Percentiles rank a stretch among this genome's conserved stretches.
These are phyloP conservation scores for Madurella mycetomatis DNA, from an alignment of 2,329 filamentous ascomycete genomes.

Conservation along the genomic window DNA sequence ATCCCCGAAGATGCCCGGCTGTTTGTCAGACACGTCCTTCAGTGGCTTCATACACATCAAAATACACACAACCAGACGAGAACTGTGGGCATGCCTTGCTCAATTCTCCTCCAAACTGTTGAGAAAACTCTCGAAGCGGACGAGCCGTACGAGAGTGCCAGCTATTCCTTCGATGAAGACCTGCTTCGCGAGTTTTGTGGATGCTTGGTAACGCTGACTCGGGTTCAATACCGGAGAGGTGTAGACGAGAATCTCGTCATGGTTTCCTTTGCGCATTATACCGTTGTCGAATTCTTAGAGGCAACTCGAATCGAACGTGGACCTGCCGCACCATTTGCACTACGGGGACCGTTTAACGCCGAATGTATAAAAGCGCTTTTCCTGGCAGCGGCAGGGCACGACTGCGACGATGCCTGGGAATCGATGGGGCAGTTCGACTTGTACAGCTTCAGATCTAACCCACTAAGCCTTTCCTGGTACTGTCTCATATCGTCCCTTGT, in stretches of 20 bases:
- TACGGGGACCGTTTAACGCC: background rate
- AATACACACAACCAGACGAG: background rate
- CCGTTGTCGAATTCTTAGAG: conserved; percentile 5
- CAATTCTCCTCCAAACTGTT: background rate
- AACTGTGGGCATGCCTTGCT: background rate
- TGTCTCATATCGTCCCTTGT: too few relatives aligned
- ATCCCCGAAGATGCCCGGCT: conserved; percentile 9
- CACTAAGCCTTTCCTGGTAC: too few relatives aligned
- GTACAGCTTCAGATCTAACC: too few relatives aligned
- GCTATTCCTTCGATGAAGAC: conserved; percentile 2
- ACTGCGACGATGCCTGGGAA: too few relatives aligned
- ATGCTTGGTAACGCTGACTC: background rate
- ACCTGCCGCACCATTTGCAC: background rate
- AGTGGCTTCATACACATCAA: conserved; percentile 1
- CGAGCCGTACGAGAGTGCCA: background rate
- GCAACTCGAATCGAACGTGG: conserved; percentile 1
- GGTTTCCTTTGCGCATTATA: conserved; percentile 6
- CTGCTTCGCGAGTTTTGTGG: conserved; percentile 2
- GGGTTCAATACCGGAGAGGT: background rate
- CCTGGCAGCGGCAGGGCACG: background rate
- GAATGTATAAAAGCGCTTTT: background rate
- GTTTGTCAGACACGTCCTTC: conserved; percentile 9
- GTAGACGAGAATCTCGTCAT: background rate
- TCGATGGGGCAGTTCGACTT: too few relatives aligned
- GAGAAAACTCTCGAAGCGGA: background rate